Base-by-base conservation (phyloP, 2,329 filamentous ascomycete genomes). In the Fonsecaea multimorphosa region DNA sequence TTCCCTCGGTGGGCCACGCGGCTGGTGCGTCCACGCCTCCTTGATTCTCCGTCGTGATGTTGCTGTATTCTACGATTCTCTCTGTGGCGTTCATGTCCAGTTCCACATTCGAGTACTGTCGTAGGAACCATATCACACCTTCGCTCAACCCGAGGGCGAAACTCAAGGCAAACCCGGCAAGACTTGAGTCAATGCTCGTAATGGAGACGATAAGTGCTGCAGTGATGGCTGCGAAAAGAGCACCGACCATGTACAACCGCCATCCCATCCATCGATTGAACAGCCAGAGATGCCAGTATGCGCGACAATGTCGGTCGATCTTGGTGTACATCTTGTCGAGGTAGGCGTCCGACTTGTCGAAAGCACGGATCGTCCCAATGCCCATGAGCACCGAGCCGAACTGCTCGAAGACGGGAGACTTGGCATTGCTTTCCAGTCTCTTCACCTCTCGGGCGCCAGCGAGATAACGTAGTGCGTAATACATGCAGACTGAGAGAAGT, bases 31-130 rank as follows among this genome's bases (percentile, higher is more conserved):
- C 80, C 22, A 78, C 75, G 12, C 89, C 90, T 12, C 81, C 86
- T 51, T 88, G 85, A 22, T 85, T 83, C 74, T 93, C 91, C 0
- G 86, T 92, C 34, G 85, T 79, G 8, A 93, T 81, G 55, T 88
- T 85, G 0, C 87, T 85, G 75, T 93, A 94, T 74, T 93, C 91
- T 3, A 92, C 81, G 29, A 94, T 86, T 32, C 91, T 83, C 77
- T 94, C 91, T 0, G 88, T 87, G 0, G 90, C 86, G 72, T 93
- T 93, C 89, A 93, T 92, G 73, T 91, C 87, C 3, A 93, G 80
- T 74, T 94, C 91, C 22, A 92, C 79, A 67, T 86, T 88, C 0
- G 89, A 85, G 73, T 91, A 92, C 62, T 87, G 80, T 1, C 89
- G 83, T 40, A 92, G 84, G 0, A 86, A 83, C 85, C 86, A 90